Conservation (phyloP, 208 protist species). For the Trypanosoma scelopori region DNA sequence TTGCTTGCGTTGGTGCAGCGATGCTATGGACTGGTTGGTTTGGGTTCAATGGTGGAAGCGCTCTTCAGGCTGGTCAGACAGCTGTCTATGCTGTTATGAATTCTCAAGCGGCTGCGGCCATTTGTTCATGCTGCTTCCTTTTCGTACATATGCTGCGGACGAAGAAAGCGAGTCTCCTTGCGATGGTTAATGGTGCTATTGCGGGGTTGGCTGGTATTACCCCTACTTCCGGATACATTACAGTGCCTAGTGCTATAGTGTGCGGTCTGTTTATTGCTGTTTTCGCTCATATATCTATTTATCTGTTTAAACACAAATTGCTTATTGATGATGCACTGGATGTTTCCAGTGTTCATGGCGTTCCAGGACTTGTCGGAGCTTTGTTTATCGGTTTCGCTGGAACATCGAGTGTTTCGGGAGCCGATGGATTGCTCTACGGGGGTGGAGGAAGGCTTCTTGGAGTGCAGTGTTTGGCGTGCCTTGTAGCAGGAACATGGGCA, state of each 20-base stretch:
- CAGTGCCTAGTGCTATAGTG: slow-evolving; percentile 33
- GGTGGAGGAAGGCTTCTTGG: slow-evolving; percentile 26
- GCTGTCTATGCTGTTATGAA: slow-evolving; percentile 48
- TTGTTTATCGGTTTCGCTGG: slow-evolving; percentile 44
- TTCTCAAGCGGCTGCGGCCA: slow-evolving; percentile 48
- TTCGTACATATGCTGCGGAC: slow-evolving; percentile 20
- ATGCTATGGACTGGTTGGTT: slow-evolving; percentile 75
- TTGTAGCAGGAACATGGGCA: slow-evolving; percentile 13
- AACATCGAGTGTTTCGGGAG: not conserved
- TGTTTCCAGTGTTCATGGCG: slow-evolving; percentile 52
- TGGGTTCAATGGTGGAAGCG: slow-evolving; percentile 71
- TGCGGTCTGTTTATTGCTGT: slow-evolving; percentile 44
- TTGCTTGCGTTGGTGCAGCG: slow-evolving; percentile 40
- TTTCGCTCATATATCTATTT: slow-evolving; percentile 27
- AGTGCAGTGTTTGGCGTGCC: slow-evolving; percentile 21
- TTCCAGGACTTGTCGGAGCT: slow-evolving; percentile 47
- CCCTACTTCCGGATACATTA: slow-evolving; percentile 59
- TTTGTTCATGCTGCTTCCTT: slow-evolving; percentile 30
- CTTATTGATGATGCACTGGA: slow-evolving; percentile 70
- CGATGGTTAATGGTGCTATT: slow-evolving; percentile 54
- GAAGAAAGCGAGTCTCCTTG: slow-evolving; percentile 19
- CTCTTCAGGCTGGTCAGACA: slow-evolving; percentile 27
- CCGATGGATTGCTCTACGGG: slow-evolving; percentile 42
- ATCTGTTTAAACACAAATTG: slow-evolving; percentile 43
- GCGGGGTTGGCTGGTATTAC: slow-evolving; percentile 66